Base-by-base conservation (phyloP, 345 rosid genomes). In the Durio zibethinus region DNA sequence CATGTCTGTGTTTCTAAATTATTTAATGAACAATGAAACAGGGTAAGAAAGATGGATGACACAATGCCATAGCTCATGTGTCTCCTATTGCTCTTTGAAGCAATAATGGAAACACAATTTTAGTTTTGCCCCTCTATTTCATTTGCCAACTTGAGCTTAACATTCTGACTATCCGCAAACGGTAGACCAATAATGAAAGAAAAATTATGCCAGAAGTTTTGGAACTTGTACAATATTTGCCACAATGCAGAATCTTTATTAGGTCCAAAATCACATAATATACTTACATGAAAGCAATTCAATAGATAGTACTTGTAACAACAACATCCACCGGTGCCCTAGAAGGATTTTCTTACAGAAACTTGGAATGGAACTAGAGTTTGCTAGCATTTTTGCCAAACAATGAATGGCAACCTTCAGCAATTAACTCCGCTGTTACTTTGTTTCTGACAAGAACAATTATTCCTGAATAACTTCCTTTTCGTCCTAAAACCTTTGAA, bases 331-430 rank as follows among this genome's bases (percentile, higher is more conserved):
- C 23, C 31, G 35, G 10, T 54, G 23, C 12, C 23, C 11, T 12
- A 18, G 10, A 29, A 42, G 29, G 63, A 77, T 40, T 36, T 43
- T 63, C 77, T 20, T 66, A 57, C 10, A 35, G 5, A 25, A 59
- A 21, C 4, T 5, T 42, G 31, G 43, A 42, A 52, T 27, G 21
- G 65, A 65, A 73, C 87, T 85, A 92, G 85, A 95, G 87, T 80
- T 92, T 92, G 88, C 97, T 95, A 77, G 80, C 57, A 75, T 80
- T 88, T 76, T 74, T 83, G 43, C 92, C 92, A 76, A 89, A 93
- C 89, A 90, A 53, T 6, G 98, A 95, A 86, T 95, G 99, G 18
- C 98, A 92, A 64, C 97, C 98, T 89, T 95, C 98, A 0, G 99
- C 99, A 42, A 95, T 84, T 60, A 90, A 59, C 87, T 93, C 97